These are phyloP conservation scores for Plectosphaerella sp. DNA, from an alignment of 2,329 filamentous ascomycete species.

Conservation along the genomic window DNA sequence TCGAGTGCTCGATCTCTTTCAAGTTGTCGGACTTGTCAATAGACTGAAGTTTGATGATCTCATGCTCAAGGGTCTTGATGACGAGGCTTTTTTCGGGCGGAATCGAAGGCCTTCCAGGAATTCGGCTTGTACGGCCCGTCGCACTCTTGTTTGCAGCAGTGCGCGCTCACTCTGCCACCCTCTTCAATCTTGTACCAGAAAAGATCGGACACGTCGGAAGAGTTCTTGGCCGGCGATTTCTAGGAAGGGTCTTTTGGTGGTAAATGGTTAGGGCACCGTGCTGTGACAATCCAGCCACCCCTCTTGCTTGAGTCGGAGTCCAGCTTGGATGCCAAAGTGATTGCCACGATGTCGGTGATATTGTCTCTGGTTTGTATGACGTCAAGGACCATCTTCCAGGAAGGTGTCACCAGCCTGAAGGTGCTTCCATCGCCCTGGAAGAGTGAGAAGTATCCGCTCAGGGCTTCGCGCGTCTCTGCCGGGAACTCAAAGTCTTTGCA, in stretches of 20 bases:
- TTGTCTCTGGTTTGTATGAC: not conserved
- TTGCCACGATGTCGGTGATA: constrained; percentile 4
- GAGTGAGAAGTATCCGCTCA: not conserved
- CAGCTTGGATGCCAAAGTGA: not conserved
- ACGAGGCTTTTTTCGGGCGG: not conserved
- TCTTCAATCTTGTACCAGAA: constrained; percentile 1
- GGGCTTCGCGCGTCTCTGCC: not conserved
- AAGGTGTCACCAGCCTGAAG: not conserved
- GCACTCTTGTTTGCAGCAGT: constrained; percentile 8
- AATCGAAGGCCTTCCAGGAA: constrained; percentile 3
- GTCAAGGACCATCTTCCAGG: constrained; percentile 4
- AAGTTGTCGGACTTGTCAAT: too few species aligned
- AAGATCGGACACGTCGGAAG: not conserved
- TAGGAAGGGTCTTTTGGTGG: not conserved
- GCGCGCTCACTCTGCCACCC: not conserved
- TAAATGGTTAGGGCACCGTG: not conserved
- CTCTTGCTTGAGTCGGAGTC: not conserved
- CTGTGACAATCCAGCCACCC: constrained; percentile 2
- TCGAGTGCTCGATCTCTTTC: too few species aligned
- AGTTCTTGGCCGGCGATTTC: too few species aligned
- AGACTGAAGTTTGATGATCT: not conserved
- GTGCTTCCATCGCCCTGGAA: constrained; percentile 4
- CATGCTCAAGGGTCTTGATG: constrained; percentile 5
- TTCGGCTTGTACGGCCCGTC: not conserved
- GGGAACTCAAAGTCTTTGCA: constrained; percentile 1